A percentile compares a stretch with the other conserved stretches of the same genome.
These are phyloP conservation scores for Lasiosphaeria ovina DNA, from an alignment of 495 filamentous ascomycete species.

Conservation along the genomic window DNA sequence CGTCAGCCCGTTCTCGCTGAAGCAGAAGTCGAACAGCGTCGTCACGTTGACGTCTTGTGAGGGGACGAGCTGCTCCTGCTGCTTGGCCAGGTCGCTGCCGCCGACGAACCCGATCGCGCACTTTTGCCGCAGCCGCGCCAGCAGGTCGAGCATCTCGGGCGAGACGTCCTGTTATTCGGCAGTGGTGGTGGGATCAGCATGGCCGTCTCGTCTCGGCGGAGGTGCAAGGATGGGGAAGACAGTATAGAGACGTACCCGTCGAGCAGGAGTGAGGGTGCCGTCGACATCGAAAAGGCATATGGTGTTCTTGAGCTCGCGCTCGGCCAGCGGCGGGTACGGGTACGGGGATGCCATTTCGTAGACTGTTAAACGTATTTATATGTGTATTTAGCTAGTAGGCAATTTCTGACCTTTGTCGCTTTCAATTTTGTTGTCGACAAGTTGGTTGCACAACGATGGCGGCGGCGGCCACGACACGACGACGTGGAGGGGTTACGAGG, in stretches of 20 bases:
- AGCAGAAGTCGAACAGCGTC: constrained; percentile 90
- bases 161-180: constrained; percentile 39
- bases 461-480: too few relatives aligned
- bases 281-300: constrained; percentile 94
- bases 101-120: constrained; percentile 90
- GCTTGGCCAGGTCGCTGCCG: constrained; percentile 83
- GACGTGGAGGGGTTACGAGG: too few relatives aligned
- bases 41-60: constrained; percentile 57
- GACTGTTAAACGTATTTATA: too few relatives aligned
- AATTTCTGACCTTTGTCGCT: too few relatives aligned
- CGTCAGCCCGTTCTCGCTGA: constrained; percentile 90
- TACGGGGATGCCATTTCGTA: constrained; percentile 24
- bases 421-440: too few relatives aligned
- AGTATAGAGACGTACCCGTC: constrained; percentile 53
- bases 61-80: constrained; percentile 89
- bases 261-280: constrained; percentile 76
- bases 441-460: too few relatives aligned
- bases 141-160: constrained; percentile 79
- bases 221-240: background rate
- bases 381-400: too few relatives aligned
- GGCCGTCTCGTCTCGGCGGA: background rate
- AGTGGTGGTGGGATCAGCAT: too few relatives aligned
- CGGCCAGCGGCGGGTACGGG: constrained; percentile 67
- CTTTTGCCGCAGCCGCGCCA: constrained; percentile 77
- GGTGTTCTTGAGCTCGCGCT: constrained; percentile 83